These are phyloP conservation scores for Proliferodiscus dingleyae DNA, from an alignment of 2,329 filamentous ascomycete species.

Conservation along the genomic window DNA sequence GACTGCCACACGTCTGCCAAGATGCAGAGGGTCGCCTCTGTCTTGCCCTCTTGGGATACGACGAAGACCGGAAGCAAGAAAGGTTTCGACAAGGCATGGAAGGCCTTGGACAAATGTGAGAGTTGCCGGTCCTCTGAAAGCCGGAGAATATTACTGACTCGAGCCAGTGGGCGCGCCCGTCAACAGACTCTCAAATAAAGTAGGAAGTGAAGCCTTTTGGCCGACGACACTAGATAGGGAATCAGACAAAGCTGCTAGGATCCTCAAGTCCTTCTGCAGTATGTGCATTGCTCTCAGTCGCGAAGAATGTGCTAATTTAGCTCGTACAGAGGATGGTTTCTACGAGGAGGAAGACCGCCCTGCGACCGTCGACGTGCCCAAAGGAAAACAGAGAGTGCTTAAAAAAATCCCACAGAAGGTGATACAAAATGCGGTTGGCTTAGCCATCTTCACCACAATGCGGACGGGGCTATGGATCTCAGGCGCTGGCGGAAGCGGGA, in stretches of 20 bases:
- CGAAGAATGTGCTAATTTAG: slow-evolving; percentile 15
- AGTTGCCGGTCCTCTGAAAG: background rate
- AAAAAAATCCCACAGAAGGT: slow-evolving; percentile 85
- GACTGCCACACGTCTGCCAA: slow-evolving; percentile 6
- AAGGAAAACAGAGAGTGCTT: slow-evolving; percentile 52
- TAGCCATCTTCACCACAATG: slow-evolving; percentile 95
- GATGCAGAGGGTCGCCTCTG: slow-evolving; percentile 31
- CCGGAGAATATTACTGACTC: slow-evolving; percentile 27
- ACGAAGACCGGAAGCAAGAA: slow-evolving; percentile 54
- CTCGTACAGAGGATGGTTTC: slow-evolving; percentile 57
- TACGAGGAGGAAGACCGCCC: slow-evolving; percentile 49
- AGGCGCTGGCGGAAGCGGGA: slow-evolving; percentile 83
- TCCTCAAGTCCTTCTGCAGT: slow-evolving; percentile 88
- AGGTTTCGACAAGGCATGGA: slow-evolving; percentile 71
- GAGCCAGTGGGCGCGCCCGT: slow-evolving; percentile 58
- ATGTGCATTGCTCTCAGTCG: slow-evolving; percentile 37
- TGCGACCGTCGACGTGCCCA: slow-evolving; percentile 32
- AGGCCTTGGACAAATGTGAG: slow-evolving; percentile 54
- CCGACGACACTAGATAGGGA: slow-evolving; percentile 81
- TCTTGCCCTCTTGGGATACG: slow-evolving; percentile 44
- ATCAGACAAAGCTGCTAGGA: slow-evolving; percentile 85
- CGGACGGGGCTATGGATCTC: slow-evolving; percentile 87
- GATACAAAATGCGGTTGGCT: slow-evolving; percentile 81
- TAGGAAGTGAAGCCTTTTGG: slow-evolving; percentile 81
- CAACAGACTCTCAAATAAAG: slow-evolving; percentile 74